Base-by-base conservation (phyloP, 345 rosid species). In the Microthlaspi erraticum region DNA sequence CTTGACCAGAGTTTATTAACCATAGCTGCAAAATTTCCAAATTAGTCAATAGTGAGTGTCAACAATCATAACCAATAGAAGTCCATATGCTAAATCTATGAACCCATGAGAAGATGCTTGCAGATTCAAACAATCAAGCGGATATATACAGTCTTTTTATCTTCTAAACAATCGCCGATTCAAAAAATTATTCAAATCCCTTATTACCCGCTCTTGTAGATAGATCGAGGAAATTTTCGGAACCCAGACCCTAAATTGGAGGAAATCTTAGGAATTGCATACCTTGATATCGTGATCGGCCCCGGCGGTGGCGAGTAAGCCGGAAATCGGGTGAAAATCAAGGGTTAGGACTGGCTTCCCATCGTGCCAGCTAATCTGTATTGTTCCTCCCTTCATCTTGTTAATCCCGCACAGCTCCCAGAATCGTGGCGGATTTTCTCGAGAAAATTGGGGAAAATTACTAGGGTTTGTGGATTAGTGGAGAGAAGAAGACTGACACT, bases 281-380 rank as follows among this genome's bases (percentile, higher is more conserved):
- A 89, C 98, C 92, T 93, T 93, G 84, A 93, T 83, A 59, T 93
- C 98, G 76, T 62, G 87, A 79, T 93, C 98, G 76, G 98, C 96
- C 66, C 98, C 98, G 77, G 92, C 97, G 74, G 96, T 88, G 81
- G 98, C 98, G 48, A 93, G 98, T 68, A 86, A 79, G 38, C 94
- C 90, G 60, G 96, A 86, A 57, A 79, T 60, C 1, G 94, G 91
- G 46, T 91, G 96, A 73, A 89, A 91, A 61, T 93, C 98, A 59
- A 93, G 90, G 88, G 97, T 81, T 54, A 91, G 71, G 6, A 93
- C 96, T 0, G 97, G 96, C 45, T 89, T 93, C 3, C 80, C 86
- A 41, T 84, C 96, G 79, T 93, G 97, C 98, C 98, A 93, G 31
- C 83, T 87, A 7, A 93, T 93, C 83, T 93, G 98, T 44, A 93